Evolutionary conservation across 768 basidiomycete genomes (phyloP), one percentile per base, ranked within the genome.

Genomic region (Mycena metata): DNA sequence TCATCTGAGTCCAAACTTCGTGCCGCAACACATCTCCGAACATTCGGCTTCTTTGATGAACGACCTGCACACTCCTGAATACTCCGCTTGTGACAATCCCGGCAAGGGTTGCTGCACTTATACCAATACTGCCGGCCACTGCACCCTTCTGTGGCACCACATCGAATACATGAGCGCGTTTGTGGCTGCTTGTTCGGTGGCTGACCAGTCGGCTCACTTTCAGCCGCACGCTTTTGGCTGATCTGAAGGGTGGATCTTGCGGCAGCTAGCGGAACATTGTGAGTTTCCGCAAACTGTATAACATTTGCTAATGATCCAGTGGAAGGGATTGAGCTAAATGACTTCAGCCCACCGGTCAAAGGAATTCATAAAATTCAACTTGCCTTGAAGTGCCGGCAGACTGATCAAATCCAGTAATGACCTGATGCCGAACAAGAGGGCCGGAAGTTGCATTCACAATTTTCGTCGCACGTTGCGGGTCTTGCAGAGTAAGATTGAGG

Each of bases 401-500:
- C 15, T 42, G 24, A 26, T 35, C 46, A 51, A 63, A 63, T 4
- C 61, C 61, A 19, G 39, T 52, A 33, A 39, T 54, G 39, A 55
- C 62, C 15, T n/a, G 62, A 43, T 55, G 51, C 51, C 16, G 50
- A 36, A 55, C 62, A 24, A 46, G 51, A n/a, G 54, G 39, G 21
- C 64, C 55, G 8, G 55, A 57, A 3, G 26, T 23, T 26, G 46
- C 21, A n/a, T 65, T 56, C n/a, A 57, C 55, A 49, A 65, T 65
- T 41, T 43, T 39, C 16, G 49, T 43, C 17, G 64, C n/a, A 12
- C 55, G 64, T 19, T 49, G 36, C 8, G 64, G 54, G 55, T 65
- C 46, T 49, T 58, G 55, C 5, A 65, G 45, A 21, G 8, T 26
- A 30, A n/a, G 13, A 45, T 26, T 21, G 45, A 65, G 51, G 33